Conservation (phyloP, 1,284 basidiomycete genomes). For the Irpex sp. region DNA sequence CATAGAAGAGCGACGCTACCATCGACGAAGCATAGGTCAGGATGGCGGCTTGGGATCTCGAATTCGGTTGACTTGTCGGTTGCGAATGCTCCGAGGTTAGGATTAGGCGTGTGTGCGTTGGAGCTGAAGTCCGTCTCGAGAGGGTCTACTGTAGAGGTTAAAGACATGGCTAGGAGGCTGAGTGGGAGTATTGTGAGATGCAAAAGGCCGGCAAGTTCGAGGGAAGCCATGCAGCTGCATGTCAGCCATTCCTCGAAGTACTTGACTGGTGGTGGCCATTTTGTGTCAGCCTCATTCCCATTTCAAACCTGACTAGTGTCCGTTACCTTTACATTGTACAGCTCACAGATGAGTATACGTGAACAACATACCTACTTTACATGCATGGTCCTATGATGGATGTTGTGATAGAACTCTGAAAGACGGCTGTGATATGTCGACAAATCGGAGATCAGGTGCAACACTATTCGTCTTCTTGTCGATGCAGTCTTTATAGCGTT, state of each 20-base stretch:
- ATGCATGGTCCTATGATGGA: too few species aligned
- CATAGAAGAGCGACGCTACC: conserved; percentile 60
- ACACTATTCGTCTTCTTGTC: too few species aligned
- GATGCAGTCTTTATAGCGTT: too few species aligned
- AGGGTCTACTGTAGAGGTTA: neutral
- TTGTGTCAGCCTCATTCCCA: neutral
- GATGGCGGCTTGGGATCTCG: conserved; percentile 34
- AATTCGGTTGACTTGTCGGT: conserved; percentile 10
- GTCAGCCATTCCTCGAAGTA: neutral
- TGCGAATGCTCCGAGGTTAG: conserved; percentile 4
- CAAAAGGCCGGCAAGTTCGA: neutral
- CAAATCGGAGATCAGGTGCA: too few species aligned
- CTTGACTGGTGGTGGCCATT: neutral
- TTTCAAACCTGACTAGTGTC: neutral
- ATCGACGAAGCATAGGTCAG: conserved; percentile 58
- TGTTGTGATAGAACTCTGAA: too few species aligned
- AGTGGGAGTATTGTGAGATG: neutral
- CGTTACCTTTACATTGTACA: neutral
- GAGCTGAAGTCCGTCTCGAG: conserved; percentile 38
- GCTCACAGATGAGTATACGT: too few species aligned
- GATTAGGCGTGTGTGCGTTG: conserved; percentile 34
- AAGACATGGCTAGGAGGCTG: conserved; percentile 2
- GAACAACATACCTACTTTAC: too few species aligned
- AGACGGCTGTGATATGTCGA: too few species aligned
- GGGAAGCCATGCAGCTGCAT: neutral